These are phyloP conservation scores for Fusarium gaditjirri DNA, from an alignment of 2,329 filamentous ascomycete genomes.

Conservation along the genomic window DNA sequence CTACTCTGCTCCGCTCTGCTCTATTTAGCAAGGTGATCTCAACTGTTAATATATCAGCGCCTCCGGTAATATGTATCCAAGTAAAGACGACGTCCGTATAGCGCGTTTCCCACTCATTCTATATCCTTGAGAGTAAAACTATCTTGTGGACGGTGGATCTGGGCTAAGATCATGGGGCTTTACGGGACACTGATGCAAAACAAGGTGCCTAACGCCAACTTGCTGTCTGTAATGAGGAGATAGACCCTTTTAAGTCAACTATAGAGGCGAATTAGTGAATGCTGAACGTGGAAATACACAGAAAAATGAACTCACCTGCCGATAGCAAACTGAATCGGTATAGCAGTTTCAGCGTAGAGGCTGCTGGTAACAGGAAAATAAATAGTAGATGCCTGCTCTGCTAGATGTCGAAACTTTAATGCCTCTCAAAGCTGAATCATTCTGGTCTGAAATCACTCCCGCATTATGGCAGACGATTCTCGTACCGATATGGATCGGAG, in stretches of 20 bases:
- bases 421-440: neutral
- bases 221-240: neutral
- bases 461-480: neutral
- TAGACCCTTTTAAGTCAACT: neutral
- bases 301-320: neutral
- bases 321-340: no score
- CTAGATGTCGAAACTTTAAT: neutral
- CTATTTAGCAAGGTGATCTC: neutral
- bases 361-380: neutral
- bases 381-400: neutral
- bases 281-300: neutral
- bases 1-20: neutral
- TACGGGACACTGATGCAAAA: neutral
- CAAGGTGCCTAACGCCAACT: neutral
- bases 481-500: neutral
- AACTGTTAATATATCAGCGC: no score
- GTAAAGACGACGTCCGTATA: neutral
- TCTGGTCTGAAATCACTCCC: neutral
- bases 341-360: neutral
- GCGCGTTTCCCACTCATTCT: neutral
- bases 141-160: neutral
- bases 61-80: no score
- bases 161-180: neutral
- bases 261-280: neutral
- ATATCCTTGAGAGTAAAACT: neutral